A percentile compares a stretch with the other conserved stretches of the same genome.
Conservation (phyloP, 257 asterid species). For the Jaltomata sinuosa region DNA sequence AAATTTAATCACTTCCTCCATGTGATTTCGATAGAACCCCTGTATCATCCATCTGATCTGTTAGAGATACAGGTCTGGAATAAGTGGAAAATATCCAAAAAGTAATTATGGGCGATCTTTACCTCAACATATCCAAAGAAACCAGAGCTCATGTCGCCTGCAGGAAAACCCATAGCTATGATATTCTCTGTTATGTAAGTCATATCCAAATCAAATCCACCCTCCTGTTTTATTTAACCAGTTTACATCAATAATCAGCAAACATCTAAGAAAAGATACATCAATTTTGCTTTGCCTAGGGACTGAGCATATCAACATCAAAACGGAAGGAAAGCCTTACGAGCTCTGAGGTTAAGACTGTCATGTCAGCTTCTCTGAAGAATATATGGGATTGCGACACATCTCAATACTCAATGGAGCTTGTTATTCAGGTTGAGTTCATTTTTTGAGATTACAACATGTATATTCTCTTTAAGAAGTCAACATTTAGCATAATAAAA, state of each 20-base stretch:
- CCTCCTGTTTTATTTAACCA: conserved; percentile 46
- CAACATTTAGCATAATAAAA: neutral
- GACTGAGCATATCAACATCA: neutral
- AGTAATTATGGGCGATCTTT: conserved; percentile 11
- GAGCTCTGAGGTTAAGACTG: neutral
- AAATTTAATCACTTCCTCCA: conserved; percentile 97
- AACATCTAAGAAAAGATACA: neutral
- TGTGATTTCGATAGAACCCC: conserved; percentile 92
- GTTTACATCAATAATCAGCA: neutral
- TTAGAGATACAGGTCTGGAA: conserved; percentile 5
- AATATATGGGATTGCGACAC: neutral
- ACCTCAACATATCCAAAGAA: conserved; percentile 96
- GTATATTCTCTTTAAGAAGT: neutral
- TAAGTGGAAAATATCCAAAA: neutral
- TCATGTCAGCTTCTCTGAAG: neutral
- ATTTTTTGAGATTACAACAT: neutral
- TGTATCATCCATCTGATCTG: conserved; percentile 26
- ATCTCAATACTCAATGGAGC: neutral
- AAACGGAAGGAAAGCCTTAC: neutral
- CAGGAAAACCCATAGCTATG: conserved; percentile 99
- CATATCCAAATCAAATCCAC: conserved; percentile 97
- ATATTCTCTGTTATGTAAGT: conserved; percentile 64
- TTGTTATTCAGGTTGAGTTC: neutral
- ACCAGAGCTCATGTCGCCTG: conserved; percentile 97
- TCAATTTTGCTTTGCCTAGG: neutral